phyloP scores from a whole-genome alignment of 192 early-diverging fungal genomes.

The Borealophlyctis nickersoniae region DNA sequence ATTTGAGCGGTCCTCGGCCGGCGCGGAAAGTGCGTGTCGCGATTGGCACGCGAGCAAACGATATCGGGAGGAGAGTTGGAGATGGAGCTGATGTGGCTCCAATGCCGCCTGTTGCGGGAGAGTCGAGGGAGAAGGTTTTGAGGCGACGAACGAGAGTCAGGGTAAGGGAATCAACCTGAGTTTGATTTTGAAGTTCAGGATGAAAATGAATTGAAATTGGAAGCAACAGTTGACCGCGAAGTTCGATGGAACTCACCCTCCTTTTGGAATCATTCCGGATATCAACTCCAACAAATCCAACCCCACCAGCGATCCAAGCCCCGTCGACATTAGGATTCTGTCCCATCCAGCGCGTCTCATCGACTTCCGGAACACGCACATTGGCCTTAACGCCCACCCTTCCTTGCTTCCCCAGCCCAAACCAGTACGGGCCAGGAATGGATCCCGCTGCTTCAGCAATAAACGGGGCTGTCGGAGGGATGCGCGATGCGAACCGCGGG shows the following conservation, averaged over 20 bases:
- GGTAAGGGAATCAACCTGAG: slow-evolving; percentile 31
- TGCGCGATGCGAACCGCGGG: slow-evolving; percentile 13
- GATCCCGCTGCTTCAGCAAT: slow-evolving; percentile 15
- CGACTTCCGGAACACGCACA: slow-evolving; percentile 15
- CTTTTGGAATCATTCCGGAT: slow-evolving; percentile 30
- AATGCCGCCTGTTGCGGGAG: neutral
- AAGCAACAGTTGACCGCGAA: too few species aligned
- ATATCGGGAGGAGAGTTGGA: slow-evolving; percentile 28
- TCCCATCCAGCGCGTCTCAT: neutral
- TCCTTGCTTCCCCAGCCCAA: slow-evolving; percentile 31
- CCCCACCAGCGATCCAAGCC: slow-evolving; percentile 27
- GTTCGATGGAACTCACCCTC: slow-evolving; percentile 38
- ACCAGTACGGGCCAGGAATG: slow-evolving; percentile 16
- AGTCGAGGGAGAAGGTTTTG: slow-evolving; percentile 38
- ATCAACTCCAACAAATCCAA: slow-evolving; percentile 37
- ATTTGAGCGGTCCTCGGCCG: neutral
- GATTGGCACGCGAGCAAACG: slow-evolving; percentile 32
- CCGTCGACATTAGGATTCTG: neutral
- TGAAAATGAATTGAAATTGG: too few species aligned
- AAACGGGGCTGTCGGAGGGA: slow-evolving; percentile 9
- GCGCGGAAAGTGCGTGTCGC: slow-evolving; percentile 21
- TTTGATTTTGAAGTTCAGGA: too few species aligned
- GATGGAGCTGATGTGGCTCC: neutral
- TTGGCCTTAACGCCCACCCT: slow-evolving; percentile 30
- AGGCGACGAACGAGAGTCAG: slow-evolving; percentile 36